phyloP scores from a whole-genome alignment of 495 filamentous ascomycete species.

The Podospora bellae-mahoneyi region DNA sequence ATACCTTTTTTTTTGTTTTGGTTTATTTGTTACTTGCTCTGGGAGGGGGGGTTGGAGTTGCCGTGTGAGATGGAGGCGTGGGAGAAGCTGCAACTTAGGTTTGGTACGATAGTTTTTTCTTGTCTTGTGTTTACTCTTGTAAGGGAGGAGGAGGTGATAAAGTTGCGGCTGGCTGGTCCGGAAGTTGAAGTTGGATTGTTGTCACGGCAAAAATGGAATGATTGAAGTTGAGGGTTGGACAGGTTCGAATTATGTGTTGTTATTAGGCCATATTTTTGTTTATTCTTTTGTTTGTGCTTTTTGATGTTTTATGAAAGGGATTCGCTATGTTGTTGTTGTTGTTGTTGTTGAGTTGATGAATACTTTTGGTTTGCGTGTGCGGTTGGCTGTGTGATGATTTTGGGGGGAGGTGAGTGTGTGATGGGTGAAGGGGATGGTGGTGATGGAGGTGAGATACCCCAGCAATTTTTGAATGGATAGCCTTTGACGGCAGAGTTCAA shows the following conservation, averaged over 20 bases:
- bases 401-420: too few relatives aligned
- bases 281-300: conserved; percentile 4
- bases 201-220: too few relatives aligned
- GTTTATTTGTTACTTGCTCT: not conserved
- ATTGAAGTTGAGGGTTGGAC: too few relatives aligned
- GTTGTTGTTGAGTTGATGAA: not conserved
- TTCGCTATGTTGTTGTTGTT: not conserved
- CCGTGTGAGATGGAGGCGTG: not conserved
- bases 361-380: not conserved
- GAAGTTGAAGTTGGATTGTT: not conserved
- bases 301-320: not conserved
- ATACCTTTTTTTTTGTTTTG: not conserved
- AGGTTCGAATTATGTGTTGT: too few relatives aligned
- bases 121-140: not conserved
- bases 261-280: not conserved
- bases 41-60: not conserved
- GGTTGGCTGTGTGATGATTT: too few relatives aligned
- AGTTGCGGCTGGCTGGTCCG: conserved; percentile 9
- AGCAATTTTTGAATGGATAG: too few relatives aligned
- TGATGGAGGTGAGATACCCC: too few relatives aligned
- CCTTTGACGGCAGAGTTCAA: too few relatives aligned
- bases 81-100: not conserved
- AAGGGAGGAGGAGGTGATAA: not conserved
- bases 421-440: too few relatives aligned
- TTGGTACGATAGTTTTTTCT: not conserved